Percentiles rank a stretch among this genome's conserved stretches.
phyloP scores from a whole-genome alignment of 768 basidiomycete genomes.

The Baorangia bicolor region DNA sequence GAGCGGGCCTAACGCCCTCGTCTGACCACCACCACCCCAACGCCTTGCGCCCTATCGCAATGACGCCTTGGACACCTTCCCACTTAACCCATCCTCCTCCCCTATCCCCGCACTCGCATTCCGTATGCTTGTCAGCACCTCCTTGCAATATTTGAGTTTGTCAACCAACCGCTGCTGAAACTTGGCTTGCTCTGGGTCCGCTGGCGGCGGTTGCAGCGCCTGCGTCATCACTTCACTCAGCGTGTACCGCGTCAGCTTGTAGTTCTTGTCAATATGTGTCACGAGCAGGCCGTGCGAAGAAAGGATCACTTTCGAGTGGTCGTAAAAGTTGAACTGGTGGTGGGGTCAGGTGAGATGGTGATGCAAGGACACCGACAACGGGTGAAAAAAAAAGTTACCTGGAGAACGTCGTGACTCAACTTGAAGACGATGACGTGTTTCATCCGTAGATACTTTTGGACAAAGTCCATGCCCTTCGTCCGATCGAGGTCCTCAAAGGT shows the following conservation, averaged over 20 bases:
- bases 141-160: too few relatives aligned
- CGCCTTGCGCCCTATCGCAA: too few relatives aligned
- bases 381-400: conserved; percentile 59
- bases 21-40: too few relatives aligned
- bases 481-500: conserved; percentile 68
- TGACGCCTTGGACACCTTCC: too few relatives aligned
- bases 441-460: conserved; percentile 94
- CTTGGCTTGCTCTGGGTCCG: conserved; percentile 57
- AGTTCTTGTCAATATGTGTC: conserved; percentile 90
- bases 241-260: conserved; percentile 70
- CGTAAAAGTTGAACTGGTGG: conserved; percentile 93
- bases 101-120: too few relatives aligned
- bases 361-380: too few relatives aligned
- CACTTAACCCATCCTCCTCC: too few relatives aligned
- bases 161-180: conserved; percentile 65
- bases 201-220: conserved; percentile 39
- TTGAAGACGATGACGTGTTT: conserved; percentile 97
- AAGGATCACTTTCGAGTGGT: conserved; percentile 93
- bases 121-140: too few relatives aligned
- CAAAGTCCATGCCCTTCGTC: conserved; percentile 89
- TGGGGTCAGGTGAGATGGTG: not conserved
- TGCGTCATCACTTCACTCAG: conserved; percentile 68
- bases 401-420: conserved; percentile 92
- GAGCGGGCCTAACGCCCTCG: too few relatives aligned
- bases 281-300: conserved; percentile 76